Evolutionary conservation across 192 early-diverging fungal genomes (phyloP).

Genomic region (Coemansia sp.): DNA sequence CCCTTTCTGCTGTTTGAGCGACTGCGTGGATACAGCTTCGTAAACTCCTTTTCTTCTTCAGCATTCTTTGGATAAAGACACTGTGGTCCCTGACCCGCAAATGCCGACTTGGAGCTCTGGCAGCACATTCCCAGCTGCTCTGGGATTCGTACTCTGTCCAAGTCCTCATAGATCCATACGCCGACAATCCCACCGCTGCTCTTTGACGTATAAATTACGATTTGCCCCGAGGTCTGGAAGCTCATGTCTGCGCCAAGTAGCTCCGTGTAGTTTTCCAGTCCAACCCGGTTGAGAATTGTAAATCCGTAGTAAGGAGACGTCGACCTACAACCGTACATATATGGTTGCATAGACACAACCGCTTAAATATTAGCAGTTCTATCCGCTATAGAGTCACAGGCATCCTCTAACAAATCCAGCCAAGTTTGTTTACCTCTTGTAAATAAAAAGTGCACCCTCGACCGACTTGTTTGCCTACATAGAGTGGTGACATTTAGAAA

Average conservation of each 20-base stretch:
- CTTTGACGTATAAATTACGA: slow-evolving; percentile 74
- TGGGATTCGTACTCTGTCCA: slow-evolving; percentile 34
- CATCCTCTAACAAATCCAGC: not conserved
- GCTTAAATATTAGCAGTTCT: not conserved
- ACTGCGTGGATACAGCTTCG: slow-evolving; percentile 44
- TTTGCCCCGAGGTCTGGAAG: slow-evolving; percentile 77
- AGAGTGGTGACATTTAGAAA: not conserved
- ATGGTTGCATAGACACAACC: not conserved
- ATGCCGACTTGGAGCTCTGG: slow-evolving; percentile 23
- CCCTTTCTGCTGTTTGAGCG: slow-evolving; percentile 47
- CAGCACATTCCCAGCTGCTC: slow-evolving; percentile 46
- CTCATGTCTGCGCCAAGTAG: slow-evolving; percentile 68
- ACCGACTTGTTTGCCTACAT: slow-evolving; percentile 81
- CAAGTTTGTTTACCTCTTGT: slow-evolving; percentile 57
- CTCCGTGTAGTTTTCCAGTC: slow-evolving; percentile 75
- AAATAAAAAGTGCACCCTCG: slow-evolving; percentile 90
- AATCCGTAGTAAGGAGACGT: slow-evolving; percentile 68
- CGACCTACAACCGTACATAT: slow-evolving; percentile 13
- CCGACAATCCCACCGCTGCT: slow-evolving; percentile 25
- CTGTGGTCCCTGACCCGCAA: slow-evolving; percentile 25
- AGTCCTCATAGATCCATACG: slow-evolving; percentile 51
- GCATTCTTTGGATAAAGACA: slow-evolving; percentile 36
- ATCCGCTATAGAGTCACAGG: not conserved
- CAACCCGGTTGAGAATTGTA: slow-evolving; percentile 85
- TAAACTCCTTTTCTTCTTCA: slow-evolving; percentile 41